Base-by-base conservation (phyloP, 108 stramenopile genomes). In the Fragilaria crotonensis region DNA sequence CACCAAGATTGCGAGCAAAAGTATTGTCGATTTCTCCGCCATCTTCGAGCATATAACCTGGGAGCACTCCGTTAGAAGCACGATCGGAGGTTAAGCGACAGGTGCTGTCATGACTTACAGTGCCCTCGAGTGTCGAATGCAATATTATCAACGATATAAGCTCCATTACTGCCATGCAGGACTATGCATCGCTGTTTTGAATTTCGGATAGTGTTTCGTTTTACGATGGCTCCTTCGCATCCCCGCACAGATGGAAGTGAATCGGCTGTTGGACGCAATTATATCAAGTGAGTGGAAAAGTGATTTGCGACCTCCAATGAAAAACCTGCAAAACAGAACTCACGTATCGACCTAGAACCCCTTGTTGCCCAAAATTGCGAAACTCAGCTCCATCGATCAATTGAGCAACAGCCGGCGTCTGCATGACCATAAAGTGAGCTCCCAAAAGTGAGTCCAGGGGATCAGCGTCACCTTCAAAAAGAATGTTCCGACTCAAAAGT, bases 111-210 rank as follows among this genome's bases (percentile, higher is more conserved):
- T n/a, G n/a, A n/a, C n/a, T n/a, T n/a, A n/a, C 66, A 74, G 45
- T 79, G 71, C 31, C 84, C 62, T 25, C 51, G 33, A 7, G 64
- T 77, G 17, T 74, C 66, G 58, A 67, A 69, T 7, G 80, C 84
- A 30, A 81, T 65, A 57, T 85, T 85, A 20, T 63, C 68, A 45
- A 72, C 63, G 26, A 85, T 62, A 18, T 64, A 60, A 36, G 72
- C 57, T 23, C 77, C 75, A 33, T 80, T 62, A 11, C 72, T 77
- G 3, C 72, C 80, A 41, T 85, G 77, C 32, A 85, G 27, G 21
- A 79, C 75, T 48, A 85, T 68, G 45, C 84, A 78, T 9, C 84
- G 68, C 48, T 72, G 74, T 21, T 65, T 74, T 4, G 80, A 81
- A 4, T 77, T 33, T 25, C 84, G 84, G 36, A 85, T 72, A 1